Conservation (phyloP, 768 basidiomycete genomes). For the Amyloporia xantha region DNA sequence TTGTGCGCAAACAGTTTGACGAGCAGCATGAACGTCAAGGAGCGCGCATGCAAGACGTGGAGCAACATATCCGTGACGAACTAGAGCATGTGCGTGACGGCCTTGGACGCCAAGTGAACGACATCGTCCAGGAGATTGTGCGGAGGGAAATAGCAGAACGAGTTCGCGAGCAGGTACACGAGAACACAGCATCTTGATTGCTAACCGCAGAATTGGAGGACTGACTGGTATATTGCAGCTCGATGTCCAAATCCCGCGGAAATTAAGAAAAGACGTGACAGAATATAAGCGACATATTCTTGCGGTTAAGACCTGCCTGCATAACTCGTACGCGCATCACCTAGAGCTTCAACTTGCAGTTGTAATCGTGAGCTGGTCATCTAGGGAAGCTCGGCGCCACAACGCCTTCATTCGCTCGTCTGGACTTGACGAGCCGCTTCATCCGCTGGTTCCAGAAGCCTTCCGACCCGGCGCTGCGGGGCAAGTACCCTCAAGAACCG, state of each 20-base stretch:
- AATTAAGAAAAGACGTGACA: not conserved
- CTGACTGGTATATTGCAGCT: not conserved
- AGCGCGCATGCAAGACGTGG: not conserved
- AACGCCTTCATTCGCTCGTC: not conserved
- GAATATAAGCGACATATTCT: not conserved
- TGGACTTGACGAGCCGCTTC: not conserved
- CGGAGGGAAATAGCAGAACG: not conserved
- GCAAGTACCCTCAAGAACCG: no score
- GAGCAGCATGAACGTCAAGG: not conserved
- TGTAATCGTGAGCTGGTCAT: not conserved
- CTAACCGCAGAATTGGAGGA: not conserved
- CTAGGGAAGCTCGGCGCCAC: not conserved
- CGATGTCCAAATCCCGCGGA: not conserved
- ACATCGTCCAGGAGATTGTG: not conserved
- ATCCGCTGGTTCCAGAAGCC: not conserved
- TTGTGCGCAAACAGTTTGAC: not conserved
- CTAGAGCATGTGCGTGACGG: not conserved
- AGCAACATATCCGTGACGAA: not conserved
- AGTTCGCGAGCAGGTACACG: conserved; percentile 2
- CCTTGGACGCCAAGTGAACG: not conserved
- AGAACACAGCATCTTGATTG: not conserved
- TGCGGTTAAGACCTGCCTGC: not conserved
- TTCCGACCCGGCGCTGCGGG: not conserved
- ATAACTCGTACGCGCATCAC: conserved; percentile 4
- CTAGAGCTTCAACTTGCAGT: not conserved